Evolutionary conservation across 2,329 filamentous ascomycete species (phyloP).

Genomic region (Chaetomiaceae sp.): DNA sequence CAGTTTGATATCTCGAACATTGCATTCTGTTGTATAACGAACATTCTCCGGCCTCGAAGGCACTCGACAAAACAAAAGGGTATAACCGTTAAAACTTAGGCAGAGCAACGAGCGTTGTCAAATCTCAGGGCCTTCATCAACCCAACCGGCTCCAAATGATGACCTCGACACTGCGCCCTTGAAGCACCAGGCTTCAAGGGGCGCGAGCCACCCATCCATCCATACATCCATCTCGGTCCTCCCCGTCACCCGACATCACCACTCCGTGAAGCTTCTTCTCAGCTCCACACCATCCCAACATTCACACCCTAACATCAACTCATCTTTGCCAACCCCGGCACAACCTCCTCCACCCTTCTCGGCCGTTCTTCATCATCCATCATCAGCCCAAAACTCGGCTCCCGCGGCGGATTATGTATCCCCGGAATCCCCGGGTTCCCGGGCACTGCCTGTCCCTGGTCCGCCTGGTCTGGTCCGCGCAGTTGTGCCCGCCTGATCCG

Average conservation of each 20-base stretch:
- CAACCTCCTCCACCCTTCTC: constrained; percentile 35
- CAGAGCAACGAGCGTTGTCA: no score
- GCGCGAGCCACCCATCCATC: background rate
- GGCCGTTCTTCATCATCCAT: constrained; percentile 47
- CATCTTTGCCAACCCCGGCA: background rate
- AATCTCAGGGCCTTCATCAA: background rate
- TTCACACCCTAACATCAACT: no score
- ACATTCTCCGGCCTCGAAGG: background rate
- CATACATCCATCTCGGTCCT: background rate
- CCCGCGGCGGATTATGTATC: constrained; percentile 38
- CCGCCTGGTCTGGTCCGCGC: constrained; percentile 5
- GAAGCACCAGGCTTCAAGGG: constrained; percentile 7
- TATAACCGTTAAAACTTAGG: background rate
- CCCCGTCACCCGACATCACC: background rate
- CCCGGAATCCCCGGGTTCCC: constrained; percentile 32
- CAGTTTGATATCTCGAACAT: no score
- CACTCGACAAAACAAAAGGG: background rate
- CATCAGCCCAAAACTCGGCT: constrained; percentile 48
- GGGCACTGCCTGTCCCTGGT: constrained; percentile 25
- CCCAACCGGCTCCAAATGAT: background rate
- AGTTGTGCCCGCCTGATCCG: constrained; percentile 47
- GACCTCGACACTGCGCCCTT: background rate
- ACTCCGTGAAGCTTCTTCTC: no score
- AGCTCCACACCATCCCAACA: no score
- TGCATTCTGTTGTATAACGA: background rate